These are phyloP conservation scores for Talaromyces sp. DNA, from an alignment of 2,329 filamentous ascomycete species.

Conservation along the genomic window DNA sequence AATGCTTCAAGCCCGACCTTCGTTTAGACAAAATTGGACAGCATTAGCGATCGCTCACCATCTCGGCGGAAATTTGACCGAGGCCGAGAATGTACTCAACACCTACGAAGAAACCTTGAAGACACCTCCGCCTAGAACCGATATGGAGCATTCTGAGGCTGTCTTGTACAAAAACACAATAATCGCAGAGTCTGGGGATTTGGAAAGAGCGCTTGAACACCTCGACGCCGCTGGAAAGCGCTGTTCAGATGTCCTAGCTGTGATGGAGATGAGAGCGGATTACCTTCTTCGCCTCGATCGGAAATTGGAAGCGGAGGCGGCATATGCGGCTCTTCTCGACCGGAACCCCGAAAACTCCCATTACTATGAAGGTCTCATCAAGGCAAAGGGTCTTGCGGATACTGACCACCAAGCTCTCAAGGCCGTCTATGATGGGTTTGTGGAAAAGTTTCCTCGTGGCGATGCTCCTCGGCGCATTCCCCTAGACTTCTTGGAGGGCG, in stretches of 20 bases:
- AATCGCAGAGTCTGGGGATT: slow-evolving; percentile 85
- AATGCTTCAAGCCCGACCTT: slow-evolving; percentile 83
- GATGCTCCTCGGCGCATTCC: slow-evolving; percentile 85
- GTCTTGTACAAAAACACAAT: slow-evolving; percentile 92
- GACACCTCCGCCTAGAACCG: slow-evolving; percentile 68
- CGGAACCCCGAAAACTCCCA: slow-evolving; percentile 82
- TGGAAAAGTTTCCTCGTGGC: slow-evolving; percentile 73
- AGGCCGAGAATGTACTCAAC: slow-evolving; percentile 86
- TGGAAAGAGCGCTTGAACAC: slow-evolving; percentile 80
- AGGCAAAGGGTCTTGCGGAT: slow-evolving; percentile 63
- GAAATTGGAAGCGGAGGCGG: slow-evolving; percentile 76
- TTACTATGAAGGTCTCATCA: slow-evolving; percentile 79
- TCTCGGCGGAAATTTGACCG: slow-evolving; percentile 75
- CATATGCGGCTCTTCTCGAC: slow-evolving; percentile 77
- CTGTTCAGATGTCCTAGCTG: slow-evolving; percentile 77
- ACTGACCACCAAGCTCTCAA: slow-evolving; percentile 65
- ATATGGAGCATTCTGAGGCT: slow-evolving; percentile 92
- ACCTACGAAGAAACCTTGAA: slow-evolving; percentile 95
- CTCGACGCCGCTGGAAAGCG: slow-evolving; percentile 73
- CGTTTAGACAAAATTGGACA: slow-evolving; percentile 91
- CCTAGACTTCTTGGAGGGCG: slow-evolving; percentile 80
- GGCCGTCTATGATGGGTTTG: slow-evolving; percentile 78
- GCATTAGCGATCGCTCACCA: slow-evolving; percentile 94
- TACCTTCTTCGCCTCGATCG: slow-evolving; percentile 76
- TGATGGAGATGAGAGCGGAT: slow-evolving; percentile 80